Evolutionary conservation across 257 asterid genomes (phyloP), one percentile per base, ranked within the genome.

Genomic region (Fraxinus americana): DNA sequence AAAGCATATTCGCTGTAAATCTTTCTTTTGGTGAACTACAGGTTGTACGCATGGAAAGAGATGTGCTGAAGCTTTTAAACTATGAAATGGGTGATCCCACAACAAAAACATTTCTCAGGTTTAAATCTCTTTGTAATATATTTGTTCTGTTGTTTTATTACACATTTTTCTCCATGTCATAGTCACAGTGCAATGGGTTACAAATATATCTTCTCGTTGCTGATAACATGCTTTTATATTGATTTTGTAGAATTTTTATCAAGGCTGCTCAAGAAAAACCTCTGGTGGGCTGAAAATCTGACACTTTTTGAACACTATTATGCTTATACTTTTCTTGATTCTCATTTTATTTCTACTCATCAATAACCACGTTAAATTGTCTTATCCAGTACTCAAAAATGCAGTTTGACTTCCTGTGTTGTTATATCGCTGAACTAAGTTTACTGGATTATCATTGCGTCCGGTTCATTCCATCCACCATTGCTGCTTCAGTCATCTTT

Each of bases 401-500:
- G 73, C 77, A 82, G 70, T 90, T 92, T 48, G 97, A 90, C 50
- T 90, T 83, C 78, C 81, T 92, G 79, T 88, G 92, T 67, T 77
- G 82, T 82, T 94, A 89, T 81, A 86, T 92, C n/a, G 90, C 90
- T 9, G 99, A 94, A 86, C 87, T 92, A 66, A 92, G 98, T 83
- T 84, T 94, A 79, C 25, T 87, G 66, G 96, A 92, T 78, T 92
- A 91, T 73, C 78, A 75, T 39, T 94, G 93, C 79, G 81, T 89
- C 45, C 83, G 87, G 77, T 90, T 85, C 89, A 69, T 92, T 87
- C 93, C 98, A 79, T 94, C 98, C 36, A 21, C 83, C 52, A 70
- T 93, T 83, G 98, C 98, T 77, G 98, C 98, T 78, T 91, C 98
- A 32, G 89, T 89, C 69, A 77, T 94, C 82, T 92, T 92, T 89